These are phyloP conservation scores for Diaporthe citrichinensis DNA, from an alignment of 2,329 filamentous ascomycete species.

Conservation along the genomic window DNA sequence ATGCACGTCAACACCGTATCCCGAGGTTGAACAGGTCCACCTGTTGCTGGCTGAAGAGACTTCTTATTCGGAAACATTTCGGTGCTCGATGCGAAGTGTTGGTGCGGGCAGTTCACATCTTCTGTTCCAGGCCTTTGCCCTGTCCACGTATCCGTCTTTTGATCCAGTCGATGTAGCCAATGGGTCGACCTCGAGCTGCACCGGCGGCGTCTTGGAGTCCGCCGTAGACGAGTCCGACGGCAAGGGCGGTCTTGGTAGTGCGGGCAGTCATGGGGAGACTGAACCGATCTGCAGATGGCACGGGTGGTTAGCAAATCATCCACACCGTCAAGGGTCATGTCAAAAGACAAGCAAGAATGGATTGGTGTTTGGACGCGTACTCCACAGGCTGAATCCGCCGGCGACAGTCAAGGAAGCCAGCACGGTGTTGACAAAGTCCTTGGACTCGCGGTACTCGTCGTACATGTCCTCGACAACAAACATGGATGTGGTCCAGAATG, in stretches of 20 bases:
- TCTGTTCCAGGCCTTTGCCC: slow-evolving; percentile 43
- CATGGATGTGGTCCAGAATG: slow-evolving; percentile 81
- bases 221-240: slow-evolving; percentile 85
- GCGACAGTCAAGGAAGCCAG: slow-evolving; percentile 88
- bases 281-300: slow-evolving; percentile 74
- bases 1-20: slow-evolving; percentile 2
- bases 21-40: not conserved
- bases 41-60: not conserved
- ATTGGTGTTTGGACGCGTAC: slow-evolving; percentile 63
- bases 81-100: not conserved
- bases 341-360: not conserved
- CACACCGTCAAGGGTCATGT: not conserved
- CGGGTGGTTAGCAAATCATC: slow-evolving; percentile 35
- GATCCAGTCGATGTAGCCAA: slow-evolving; percentile 81
- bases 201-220: slow-evolving; percentile 83
- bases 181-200: slow-evolving; percentile 76
- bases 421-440: slow-evolving; percentile 85
- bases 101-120: slow-evolving; percentile 39
- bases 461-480: slow-evolving; percentile 88
- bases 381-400: slow-evolving; percentile 88
- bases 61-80: slow-evolving; percentile 1
- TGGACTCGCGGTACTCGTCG: slow-evolving; percentile 77
- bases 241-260: slow-evolving; percentile 84
- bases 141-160: slow-evolving; percentile 58
- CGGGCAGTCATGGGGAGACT: slow-evolving; percentile 81